These are phyloP conservation scores for Hortaea werneckii DNA, from an alignment of 2,329 filamentous ascomycete species.

Conservation along the genomic window DNA sequence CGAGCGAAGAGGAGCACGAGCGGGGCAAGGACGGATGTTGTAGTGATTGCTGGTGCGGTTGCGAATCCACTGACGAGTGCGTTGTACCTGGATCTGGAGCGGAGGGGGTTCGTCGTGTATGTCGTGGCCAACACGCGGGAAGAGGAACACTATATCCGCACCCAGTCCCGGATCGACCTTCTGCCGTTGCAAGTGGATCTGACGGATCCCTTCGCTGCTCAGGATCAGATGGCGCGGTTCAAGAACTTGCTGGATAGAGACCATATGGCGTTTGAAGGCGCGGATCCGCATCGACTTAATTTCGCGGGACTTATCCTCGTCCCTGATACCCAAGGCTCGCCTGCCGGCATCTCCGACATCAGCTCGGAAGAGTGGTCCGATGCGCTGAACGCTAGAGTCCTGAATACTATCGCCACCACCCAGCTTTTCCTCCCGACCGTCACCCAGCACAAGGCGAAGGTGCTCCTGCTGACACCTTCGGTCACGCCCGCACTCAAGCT, in stretches of 20 bases:
- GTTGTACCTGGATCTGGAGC: slow-evolving; percentile 75
- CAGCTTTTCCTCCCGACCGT: slow-evolving; percentile 65
- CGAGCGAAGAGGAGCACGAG: slow-evolving; percentile 70
- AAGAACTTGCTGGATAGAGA: slow-evolving; percentile 60
- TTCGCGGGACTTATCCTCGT: slow-evolving; percentile 76
- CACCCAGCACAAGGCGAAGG: slow-evolving; percentile 48
- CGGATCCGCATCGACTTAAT: slow-evolving; percentile 63
- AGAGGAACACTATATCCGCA: slow-evolving; percentile 70
- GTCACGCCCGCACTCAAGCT: slow-evolving; percentile 72
- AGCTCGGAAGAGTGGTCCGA: slow-evolving; percentile 77
- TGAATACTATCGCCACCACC: slow-evolving; percentile 79
- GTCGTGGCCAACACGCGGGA: slow-evolving; percentile 76
- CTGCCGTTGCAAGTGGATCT: slow-evolving; percentile 74
- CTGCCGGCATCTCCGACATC: slow-evolving; percentile 76
- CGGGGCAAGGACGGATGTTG: slow-evolving; percentile 77
- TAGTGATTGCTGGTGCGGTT: slow-evolving; percentile 80
- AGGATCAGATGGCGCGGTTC: slow-evolving; percentile 61
- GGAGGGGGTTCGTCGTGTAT: slow-evolving; percentile 87
- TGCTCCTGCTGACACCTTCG: slow-evolving; percentile 68
- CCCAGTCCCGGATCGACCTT: slow-evolving; percentile 70
- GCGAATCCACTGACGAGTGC: slow-evolving; percentile 74
- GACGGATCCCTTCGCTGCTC: slow-evolving; percentile 60
- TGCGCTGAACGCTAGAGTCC: slow-evolving; percentile 80
- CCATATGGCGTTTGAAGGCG: slow-evolving; percentile 65
- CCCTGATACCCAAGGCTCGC: slow-evolving; percentile 61